These are phyloP conservation scores for Fusarium bactridioides DNA, from an alignment of 2,329 filamentous ascomycete species.

Conservation along the genomic window DNA sequence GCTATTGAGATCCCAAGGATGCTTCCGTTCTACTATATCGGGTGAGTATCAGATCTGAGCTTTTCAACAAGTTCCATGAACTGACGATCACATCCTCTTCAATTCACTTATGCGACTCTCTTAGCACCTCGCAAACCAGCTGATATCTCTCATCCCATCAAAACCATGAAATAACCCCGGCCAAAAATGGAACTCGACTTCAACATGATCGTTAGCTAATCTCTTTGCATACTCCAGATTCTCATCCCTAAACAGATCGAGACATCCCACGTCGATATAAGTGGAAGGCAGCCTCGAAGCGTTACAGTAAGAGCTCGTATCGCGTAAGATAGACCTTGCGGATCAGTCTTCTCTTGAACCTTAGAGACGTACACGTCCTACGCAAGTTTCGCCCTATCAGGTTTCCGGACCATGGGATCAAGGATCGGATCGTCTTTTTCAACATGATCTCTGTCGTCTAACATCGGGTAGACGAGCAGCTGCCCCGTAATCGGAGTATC, in stretches of 20 bases:
- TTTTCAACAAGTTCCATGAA: too few relatives aligned
- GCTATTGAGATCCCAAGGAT: background rate
- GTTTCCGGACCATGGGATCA: slow-evolving; percentile 27
- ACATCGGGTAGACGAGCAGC: slow-evolving; percentile 21
- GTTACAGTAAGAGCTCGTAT: slow-evolving; percentile 37
- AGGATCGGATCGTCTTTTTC: background rate
- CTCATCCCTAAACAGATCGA: slow-evolving; percentile 48
- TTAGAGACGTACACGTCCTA: slow-evolving; percentile 33
- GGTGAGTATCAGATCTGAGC: too few relatives aligned
- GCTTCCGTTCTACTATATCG: rapidly evolving
- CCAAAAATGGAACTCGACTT: slow-evolving; percentile 51
- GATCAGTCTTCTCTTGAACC: background rate
- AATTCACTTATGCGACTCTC: slow-evolving; percentile 8
- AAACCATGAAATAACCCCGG: slow-evolving; percentile 52
- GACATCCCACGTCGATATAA: slow-evolving; percentile 50
- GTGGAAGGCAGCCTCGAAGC: slow-evolving; percentile 45
- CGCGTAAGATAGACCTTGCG: slow-evolving; percentile 21
- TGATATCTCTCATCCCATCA: slow-evolving; percentile 13
- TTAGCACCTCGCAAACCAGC: slow-evolving; percentile 1
- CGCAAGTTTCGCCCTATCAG: slow-evolving; percentile 25
- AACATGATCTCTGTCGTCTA: slow-evolving; percentile 15
- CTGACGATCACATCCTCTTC: background rate
- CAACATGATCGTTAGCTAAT: slow-evolving; percentile 1
- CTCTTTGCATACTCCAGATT: slow-evolving; percentile 2
- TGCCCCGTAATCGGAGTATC: slow-evolving; percentile 10